Evolutionary conservation across 257 asterid genomes (phyloP).

Genomic region (Petunia axillaris): DNA sequence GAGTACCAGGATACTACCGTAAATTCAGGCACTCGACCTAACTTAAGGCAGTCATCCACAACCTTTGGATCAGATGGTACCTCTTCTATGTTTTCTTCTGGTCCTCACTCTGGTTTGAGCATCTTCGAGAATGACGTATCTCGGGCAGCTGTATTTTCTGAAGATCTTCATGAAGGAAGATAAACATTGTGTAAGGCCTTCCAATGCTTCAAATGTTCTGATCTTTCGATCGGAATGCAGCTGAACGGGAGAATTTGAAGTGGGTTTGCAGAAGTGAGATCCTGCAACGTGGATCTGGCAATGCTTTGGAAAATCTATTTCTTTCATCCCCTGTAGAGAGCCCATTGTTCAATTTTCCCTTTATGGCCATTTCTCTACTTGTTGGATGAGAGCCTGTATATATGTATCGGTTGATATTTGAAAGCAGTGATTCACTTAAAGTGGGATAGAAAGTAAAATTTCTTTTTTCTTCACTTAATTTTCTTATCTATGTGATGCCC

Average conservation of each 20-base stretch:
- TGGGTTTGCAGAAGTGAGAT: slow-evolving; percentile 12
- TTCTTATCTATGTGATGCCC: background rate
- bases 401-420: slow-evolving; percentile 34
- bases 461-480: background rate
- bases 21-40: slow-evolving; percentile 56
- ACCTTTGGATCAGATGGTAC: slow-evolving; percentile 90
- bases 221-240: slow-evolving; percentile 25
- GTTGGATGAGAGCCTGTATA: slow-evolving; percentile 56
- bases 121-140: slow-evolving; percentile 64
- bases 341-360: slow-evolving; percentile 43
- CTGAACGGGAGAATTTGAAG: background rate
- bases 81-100: slow-evolving; percentile 93
- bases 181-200: slow-evolving; percentile 34
- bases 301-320: slow-evolving; percentile 22
- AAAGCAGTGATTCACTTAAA: slow-evolving; percentile 21
- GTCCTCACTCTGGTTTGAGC: slow-evolving; percentile 83
- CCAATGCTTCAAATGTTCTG: slow-evolving; percentile 19
- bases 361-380: slow-evolving; percentile 46
- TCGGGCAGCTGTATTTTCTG: slow-evolving; percentile 76
- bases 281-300: slow-evolving; percentile 16
- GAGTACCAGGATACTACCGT: slow-evolving; percentile 66
- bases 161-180: slow-evolving; percentile 96
- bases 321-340: slow-evolving; percentile 49
- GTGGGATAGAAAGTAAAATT: slow-evolving; percentile 3
- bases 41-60: slow-evolving; percentile 86